Conservation (phyloP, 2,329 filamentous ascomycete genomes). For the Paecilomyces niveus region DNA sequence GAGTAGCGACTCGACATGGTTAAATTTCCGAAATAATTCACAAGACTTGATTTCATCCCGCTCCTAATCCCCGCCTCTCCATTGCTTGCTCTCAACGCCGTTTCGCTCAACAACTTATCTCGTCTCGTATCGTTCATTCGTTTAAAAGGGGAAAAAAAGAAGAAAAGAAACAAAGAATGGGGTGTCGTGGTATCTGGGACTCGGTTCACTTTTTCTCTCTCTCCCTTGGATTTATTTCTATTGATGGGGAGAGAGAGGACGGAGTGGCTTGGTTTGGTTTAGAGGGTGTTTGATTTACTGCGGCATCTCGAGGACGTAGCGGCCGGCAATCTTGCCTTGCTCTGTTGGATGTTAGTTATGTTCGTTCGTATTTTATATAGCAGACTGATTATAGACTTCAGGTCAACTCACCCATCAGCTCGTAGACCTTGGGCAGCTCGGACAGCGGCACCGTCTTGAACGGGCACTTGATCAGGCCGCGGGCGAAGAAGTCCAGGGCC, state of each 20-base stretch:
- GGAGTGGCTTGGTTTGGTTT: background rate
- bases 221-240: background rate
- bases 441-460: constrained; percentile 79
- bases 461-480: constrained; percentile 78
- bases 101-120: background rate
- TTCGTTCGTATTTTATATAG: too few species aligned
- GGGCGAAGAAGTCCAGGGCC: constrained; percentile 80
- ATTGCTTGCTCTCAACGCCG: background rate
- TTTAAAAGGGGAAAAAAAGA: background rate
- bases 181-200: background rate
- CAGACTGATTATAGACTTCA: too few species aligned
- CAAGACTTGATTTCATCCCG: background rate
- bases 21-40: too few species aligned
- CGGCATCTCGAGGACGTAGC: constrained; percentile 40
- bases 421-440: constrained; percentile 72
- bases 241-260: background rate
- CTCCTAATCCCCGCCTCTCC: background rate
- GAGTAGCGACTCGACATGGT: too few species aligned
- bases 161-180: background rate
- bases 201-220: background rate
- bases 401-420: constrained; percentile 54
- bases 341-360: constrained; percentile 19
- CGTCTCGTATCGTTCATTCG: background rate
- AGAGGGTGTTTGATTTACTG: constrained; percentile 14
- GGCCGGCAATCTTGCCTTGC: constrained; percentile 34